Base-by-base conservation (phyloP, 1,139 yeast species). In the Taiozyma sp. region DNA sequence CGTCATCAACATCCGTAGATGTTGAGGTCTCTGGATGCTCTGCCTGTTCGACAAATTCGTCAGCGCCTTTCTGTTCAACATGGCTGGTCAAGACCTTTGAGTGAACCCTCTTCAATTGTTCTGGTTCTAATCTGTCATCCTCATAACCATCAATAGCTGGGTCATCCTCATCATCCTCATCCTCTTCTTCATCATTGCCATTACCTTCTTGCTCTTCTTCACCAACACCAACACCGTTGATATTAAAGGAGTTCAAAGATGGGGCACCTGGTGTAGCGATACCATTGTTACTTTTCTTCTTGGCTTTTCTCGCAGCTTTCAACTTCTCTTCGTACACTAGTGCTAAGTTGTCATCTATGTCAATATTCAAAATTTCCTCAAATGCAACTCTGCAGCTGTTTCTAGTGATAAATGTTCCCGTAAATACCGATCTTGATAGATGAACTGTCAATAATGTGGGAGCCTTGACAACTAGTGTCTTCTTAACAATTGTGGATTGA, bases 371-470 rank as follows among this genome's bases (percentile, higher is more conserved):
- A 3, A 63, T 65, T 58, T 85, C 93, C 22, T 77, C 80, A 59
- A 85, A 85, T 4, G 73, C 65, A 6, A 91, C 91, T 49, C 81
- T 73, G 66, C 97, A 89, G 6, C 87, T 74, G 66, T 90, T 91
- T 61, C 96, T 78, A 4, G 85, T 75, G 3, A 87, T 81, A 30
- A 78, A 80, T 47, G 80, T 79, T n/a, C 88, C 90, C 49, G 80
- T 77, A 63, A 79, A 90, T 40, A 86, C 76, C 0, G 97, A 89
- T 59, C 98, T 75, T 6, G 96, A 88, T 48, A 91, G 70, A 65
- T 91, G 97, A 21, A 91, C 70, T 0, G 88, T 80, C 53, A 90
- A 73, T 13, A 88, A 73, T 50, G 78, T 75, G 0, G 98, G 97
- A 4, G 90, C 79, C 54, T 77, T 76, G 42, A 80, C 74, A 44